Evolutionary conservation across 1,284 basidiomycete genomes (phyloP), one percentile per base, ranked within the genome.

Genomic region (Apiotrichum mycotoxinovorans): DNA sequence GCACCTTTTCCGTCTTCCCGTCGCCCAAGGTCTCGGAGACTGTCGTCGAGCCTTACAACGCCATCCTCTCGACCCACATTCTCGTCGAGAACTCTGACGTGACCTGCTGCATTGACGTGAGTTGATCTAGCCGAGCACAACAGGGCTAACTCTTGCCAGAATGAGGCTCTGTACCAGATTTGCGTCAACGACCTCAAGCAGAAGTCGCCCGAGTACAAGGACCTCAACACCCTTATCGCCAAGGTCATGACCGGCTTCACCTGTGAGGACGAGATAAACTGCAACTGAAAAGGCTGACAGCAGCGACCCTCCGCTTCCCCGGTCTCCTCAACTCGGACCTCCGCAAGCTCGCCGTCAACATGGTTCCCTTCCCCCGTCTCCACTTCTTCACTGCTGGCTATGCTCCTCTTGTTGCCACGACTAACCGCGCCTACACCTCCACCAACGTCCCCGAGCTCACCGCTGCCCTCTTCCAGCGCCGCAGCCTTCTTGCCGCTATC

Each of bases 11-110:
- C 1, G 82, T 97, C 58, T 79, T 97, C 22, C 94, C 94, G 2
- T 90, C 90, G 35, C 92, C 94, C 3, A 92, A 91, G 77, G 91
- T 96, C 8, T 95, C 92, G 1, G 94, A 97, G 77, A 97, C 94
- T 1, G 87, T 97, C 54, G 91, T 97, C 37, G 94, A 97, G 79
- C 77, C 79, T 11, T 96, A 97, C 78, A 97, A 97, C 73, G 86
- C 91, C 3, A 82, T 92, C 50, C 83, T 98, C 15, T 91, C 93
- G 1, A 80, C 91, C 49, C 89, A 97, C 77, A 93, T 95, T 78
- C 84, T 97, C 22, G 84, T 95, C 17, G 93, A 97, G 67, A 89
- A 89, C 76, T 86, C 88, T 55, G 94, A 97, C 77, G 79, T 95
- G 61, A 89, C 90, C 4, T 85, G 95, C 67, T 91, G 89, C 74